Conservation (phyloP, 176 grass and related monocot genomes). For the Oryza brachyantha region DNA sequence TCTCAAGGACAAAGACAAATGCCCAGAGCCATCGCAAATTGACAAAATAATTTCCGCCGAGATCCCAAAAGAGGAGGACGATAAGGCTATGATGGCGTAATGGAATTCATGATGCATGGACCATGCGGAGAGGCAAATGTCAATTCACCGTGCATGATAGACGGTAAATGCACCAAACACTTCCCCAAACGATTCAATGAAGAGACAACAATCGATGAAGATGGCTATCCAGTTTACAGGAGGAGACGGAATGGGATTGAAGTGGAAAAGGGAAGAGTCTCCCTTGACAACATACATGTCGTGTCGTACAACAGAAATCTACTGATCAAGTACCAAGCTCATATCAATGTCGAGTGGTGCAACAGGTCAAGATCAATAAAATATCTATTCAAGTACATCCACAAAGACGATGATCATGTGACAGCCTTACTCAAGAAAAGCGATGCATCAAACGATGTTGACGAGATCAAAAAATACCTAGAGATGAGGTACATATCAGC, state of each 20-base stretch:
- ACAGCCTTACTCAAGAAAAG: too few relatives aligned
- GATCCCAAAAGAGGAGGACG: neutral
- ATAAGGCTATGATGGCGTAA: neutral
- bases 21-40: neutral
- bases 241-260: neutral
- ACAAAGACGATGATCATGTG: neutral
- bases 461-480: slow-evolving; percentile 27
- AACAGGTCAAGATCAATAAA: slow-evolving; percentile 14
- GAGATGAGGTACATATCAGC: slow-evolving; percentile 23
- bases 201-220: neutral
- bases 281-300: slow-evolving; percentile 10
- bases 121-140: neutral
- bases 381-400: slow-evolving; percentile 32
- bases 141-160: slow-evolving; percentile 10
- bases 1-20: neutral
- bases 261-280: neutral
- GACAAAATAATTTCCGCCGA: neutral
- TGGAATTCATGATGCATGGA: slow-evolving; percentile 13
- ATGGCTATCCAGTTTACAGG: neutral
- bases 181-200: slow-evolving; percentile 4
- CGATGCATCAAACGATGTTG: too few relatives aligned
- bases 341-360: slow-evolving; percentile 30
- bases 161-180: neutral
- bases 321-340: neutral
- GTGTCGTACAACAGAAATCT: neutral